Evolutionary conservation across 2,329 filamentous ascomycete species (phyloP).

Genomic region (Aspergillus brunneoviolaceus): DNA sequence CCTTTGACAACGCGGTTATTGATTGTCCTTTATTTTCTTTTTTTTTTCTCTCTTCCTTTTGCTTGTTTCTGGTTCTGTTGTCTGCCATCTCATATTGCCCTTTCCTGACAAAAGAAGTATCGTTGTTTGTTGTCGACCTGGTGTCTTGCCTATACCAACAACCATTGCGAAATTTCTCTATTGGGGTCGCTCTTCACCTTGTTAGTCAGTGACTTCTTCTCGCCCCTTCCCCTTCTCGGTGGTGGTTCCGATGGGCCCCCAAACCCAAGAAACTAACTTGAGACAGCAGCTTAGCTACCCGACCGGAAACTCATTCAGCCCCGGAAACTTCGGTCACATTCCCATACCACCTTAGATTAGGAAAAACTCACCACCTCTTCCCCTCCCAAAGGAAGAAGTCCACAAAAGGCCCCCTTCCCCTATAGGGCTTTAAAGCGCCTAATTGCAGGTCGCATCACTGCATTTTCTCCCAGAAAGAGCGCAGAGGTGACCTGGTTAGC

Average conservation of each 20-base stretch:
- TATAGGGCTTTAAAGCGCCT: slow-evolving; percentile 24
- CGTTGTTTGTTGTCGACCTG: slow-evolving; percentile 18
- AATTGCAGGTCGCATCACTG: slow-evolving; percentile 23
- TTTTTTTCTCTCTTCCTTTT: slow-evolving; percentile 19
- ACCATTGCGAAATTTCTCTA: slow-evolving; percentile 5
- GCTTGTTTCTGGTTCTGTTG: slow-evolving; percentile 15
- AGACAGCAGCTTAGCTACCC: slow-evolving; percentile 19
- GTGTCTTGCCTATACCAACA: slow-evolving; percentile 20
- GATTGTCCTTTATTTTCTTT: slow-evolving; percentile 9
- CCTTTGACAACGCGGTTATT: slow-evolving; percentile 9
- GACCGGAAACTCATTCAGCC: slow-evolving; percentile 15
- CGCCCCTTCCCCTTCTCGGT: slow-evolving; percentile 20
- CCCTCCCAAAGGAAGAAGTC: slow-evolving; percentile 7
- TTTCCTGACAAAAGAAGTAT: neutral
- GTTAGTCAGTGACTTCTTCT: slow-evolving; percentile 19
- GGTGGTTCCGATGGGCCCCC: slow-evolving; percentile 13
- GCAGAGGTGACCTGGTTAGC: slow-evolving; percentile 14
- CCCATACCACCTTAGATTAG: slow-evolving; percentile 7
- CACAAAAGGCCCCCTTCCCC: slow-evolving; percentile 7
- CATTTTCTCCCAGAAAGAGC: slow-evolving; percentile 22
- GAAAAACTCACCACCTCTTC: slow-evolving; percentile 9
- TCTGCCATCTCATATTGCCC: neutral
- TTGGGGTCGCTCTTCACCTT: neutral
- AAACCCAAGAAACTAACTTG: slow-evolving; percentile 17
- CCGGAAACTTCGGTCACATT: slow-evolving; percentile 13